Evolutionary conservation across 164 flowering plant species (phyloP), one percentile per base, ranked within the genome.

Genomic region (Cinnamomum micranthum): DNA sequence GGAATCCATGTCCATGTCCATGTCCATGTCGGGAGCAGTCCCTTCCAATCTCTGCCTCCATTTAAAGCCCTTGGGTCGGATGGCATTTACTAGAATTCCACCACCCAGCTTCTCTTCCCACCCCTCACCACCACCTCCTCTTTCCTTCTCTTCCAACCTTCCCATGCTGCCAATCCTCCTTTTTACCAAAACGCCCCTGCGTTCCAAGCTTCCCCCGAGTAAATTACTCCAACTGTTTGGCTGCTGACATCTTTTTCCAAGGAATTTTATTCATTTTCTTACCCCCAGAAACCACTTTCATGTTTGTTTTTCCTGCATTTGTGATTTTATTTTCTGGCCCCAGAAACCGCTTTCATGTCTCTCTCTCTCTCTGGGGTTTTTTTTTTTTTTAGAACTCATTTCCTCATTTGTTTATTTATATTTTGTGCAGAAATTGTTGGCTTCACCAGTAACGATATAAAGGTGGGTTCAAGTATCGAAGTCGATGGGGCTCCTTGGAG

Each of bases 401-500:
- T 2, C 3, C 22, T 64, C 27, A 58, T 63, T 13, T 28, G 64
- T 22, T 12, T 1, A 24, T 33, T 25, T 51, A 47, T 33, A 31
- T 0, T 62, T 41, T 76, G 50, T 72, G 70, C 87, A 93, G 98
- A 68, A 75, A 88, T 94, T 60, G 80, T 71, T 51, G 91, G 95
- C 0, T 79, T 90, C 25, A 31, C 92, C 9, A 92, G 97, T 78
- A 94, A 94, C 72, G 97, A 94, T 72, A 94, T 94, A 41, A 94
- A 91, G 75, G 95, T 90, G 58, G 98, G 98, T 31, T 51, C 81
- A 70, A 90, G 83, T 77, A 77, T 94, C 81, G 96, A 86, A 77
- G 97, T 94, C 0, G 98, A 94, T 70, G 97, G 97, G 20, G 82
- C 88, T 81, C 98, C 98, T 64, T 94, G 95, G 93, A 87, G 80